Conservation (phyloP, 129 eudicot species). For the Tanacetum coccineum region DNA sequence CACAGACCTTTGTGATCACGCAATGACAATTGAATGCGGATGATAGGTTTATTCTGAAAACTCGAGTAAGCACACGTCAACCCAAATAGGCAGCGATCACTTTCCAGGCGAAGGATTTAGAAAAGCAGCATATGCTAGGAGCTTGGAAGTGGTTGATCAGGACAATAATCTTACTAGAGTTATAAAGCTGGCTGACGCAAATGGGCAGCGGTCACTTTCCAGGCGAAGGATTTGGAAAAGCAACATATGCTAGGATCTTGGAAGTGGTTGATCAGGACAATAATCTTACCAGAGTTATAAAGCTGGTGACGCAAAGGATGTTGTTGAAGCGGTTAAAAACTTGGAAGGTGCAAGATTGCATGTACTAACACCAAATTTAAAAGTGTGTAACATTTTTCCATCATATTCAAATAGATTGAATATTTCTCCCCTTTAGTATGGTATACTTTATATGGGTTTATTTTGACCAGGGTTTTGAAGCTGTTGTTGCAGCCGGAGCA, state of each 20-base stretch:
- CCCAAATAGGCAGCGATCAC: conserved; percentile 29
- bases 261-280: background rate
- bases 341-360: too few species aligned
- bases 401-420: too few species aligned
- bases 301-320: conserved; percentile 96
- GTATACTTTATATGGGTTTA: conserved; percentile 4
- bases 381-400: too few species aligned
- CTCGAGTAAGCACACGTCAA: conserved; percentile 24
- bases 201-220: too few species aligned
- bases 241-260: conserved; percentile 20
- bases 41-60: conserved; percentile 46
- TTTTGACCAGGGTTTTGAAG: conserved; percentile 59
- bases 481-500: conserved; percentile 95
- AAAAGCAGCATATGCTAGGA: too few species aligned
- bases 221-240: conserved; percentile 18
- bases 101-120: conserved; percentile 25
- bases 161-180: too few species aligned
- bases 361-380: too few species aligned
- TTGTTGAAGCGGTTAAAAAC: conserved; percentile 68
- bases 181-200: too few species aligned
- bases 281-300: background rate
- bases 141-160: too few species aligned
- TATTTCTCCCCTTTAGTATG: background rate
- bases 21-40: conserved; percentile 68
- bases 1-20: conserved; percentile 2